These are phyloP conservation scores for Cytospora leucostoma DNA, from an alignment of 2,329 filamentous ascomycete species.

Conservation along the genomic window DNA sequence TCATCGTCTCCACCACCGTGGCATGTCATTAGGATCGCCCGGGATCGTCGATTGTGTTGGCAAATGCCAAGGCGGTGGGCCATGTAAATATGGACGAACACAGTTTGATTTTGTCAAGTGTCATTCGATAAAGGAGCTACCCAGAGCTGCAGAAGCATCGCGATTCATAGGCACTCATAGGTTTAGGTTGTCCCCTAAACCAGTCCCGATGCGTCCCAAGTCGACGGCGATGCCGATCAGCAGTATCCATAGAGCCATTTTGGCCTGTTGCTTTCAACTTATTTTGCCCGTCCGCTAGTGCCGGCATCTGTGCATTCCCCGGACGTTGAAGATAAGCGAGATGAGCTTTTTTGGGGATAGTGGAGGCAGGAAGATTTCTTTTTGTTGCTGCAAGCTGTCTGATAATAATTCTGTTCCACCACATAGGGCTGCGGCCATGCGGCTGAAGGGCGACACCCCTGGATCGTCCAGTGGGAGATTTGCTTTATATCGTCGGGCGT, in stretches of 20 bases:
- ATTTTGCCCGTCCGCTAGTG: background rate
- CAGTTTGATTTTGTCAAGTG: background rate
- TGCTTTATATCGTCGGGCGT: background rate
- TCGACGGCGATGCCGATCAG: background rate
- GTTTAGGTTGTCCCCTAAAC: background rate
- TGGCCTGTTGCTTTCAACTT: background rate
- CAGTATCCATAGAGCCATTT: background rate
- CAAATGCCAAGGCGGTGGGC: conserved; percentile 9
- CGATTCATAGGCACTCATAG: background rate
- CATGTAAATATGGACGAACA: background rate
- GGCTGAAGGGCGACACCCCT: background rate
- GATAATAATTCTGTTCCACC: background rate
- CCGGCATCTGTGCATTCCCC: no score
- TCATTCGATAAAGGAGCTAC: background rate
- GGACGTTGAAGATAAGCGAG: no score
- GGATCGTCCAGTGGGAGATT: background rate
- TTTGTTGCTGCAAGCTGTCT: no score
- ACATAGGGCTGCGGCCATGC: background rate
- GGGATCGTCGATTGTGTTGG: conserved; percentile 13
- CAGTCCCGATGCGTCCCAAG: background rate
- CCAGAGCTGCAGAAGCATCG: background rate
- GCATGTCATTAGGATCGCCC: conserved; percentile 15
- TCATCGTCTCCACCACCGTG: conserved; percentile 8
- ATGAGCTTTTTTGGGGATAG: no score
- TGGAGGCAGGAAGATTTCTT: no score